Base-by-base conservation (phyloP, 2,329 filamentous ascomycete genomes). In the Capronia epimyces region DNA sequence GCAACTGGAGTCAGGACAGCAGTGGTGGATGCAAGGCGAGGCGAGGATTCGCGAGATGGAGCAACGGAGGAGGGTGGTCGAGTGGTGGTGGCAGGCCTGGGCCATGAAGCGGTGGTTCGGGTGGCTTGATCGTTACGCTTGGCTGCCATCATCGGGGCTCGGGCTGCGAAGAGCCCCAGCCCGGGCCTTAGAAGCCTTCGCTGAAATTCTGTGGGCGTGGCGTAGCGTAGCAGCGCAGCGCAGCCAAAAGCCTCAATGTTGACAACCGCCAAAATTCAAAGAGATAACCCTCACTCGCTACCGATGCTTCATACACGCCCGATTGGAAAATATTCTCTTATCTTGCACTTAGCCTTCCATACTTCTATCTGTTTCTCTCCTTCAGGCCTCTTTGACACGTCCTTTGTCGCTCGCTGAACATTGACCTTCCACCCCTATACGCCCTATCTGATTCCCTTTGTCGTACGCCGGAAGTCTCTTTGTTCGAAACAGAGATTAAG, bases 391-490 rank as follows among this genome's bases (percentile, higher is more conserved):
- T 46, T 46, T 36, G 10, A 36, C 34, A 21, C 27, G 25, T 34
- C 43, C 43, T 21, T 46, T 46, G 43, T 46, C 43, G 16, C 43
- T 46, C 43, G 43, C 24, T 46, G 18, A 46, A 21, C 15, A 16
- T 29, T 22, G n/a, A 21, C 43, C 16, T 22, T 37, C 43, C 9
- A 13, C 20, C 27, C 20, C 32, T 34, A 12, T 37, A 37, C n/a
- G 6, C 34, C 3, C 8, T 37, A 21, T 22, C 15, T 40, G 32
- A 25, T 16, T 10, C 18, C n/a, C 50, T 49, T 52, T 52, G 45
- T 48, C 27, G 22, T 22, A 32, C 16, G 20, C 27, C 31, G 31
- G 29, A 41, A 29, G 12, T 25, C 7, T 40, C 15, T 13, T 27
- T 37, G 18, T 20, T 1, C n/a, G 8, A 20, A 8, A 20, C 16